phyloP scores from a whole-genome alignment of 176 grass and related monocot genomes.

The Rhipidocladum racemiflorum region DNA sequence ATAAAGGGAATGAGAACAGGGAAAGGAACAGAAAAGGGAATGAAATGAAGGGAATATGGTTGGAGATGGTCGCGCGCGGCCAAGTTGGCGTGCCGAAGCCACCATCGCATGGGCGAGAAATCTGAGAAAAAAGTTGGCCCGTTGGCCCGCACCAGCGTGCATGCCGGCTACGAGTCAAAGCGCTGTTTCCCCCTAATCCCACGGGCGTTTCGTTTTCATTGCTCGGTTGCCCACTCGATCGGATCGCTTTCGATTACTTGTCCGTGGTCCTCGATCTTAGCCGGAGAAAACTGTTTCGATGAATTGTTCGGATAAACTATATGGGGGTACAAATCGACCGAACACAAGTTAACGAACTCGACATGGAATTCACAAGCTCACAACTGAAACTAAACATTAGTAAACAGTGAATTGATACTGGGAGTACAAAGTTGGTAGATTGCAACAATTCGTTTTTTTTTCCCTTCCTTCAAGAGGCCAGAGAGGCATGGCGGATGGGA shows the following conservation, averaged over 20 bases:
- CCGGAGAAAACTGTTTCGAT: neutral
- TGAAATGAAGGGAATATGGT: no score
- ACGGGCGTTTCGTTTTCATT: conserved; percentile 30
- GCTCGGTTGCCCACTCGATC: neutral
- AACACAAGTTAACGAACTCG: no score
- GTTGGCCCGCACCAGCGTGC: neutral
- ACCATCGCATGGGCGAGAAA: neutral
- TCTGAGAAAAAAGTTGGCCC: neutral
- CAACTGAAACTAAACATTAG: neutral
- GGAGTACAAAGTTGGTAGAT: neutral
- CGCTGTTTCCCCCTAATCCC: conserved; percentile 30
- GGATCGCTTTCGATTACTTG: neutral
- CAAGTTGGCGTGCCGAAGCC: conserved; percentile 21
- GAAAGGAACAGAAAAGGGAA: no score
- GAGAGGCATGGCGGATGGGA: neutral
- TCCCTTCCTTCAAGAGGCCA: no score
- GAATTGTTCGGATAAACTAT: neutral
- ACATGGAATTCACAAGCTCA: neutral
- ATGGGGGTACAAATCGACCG: no score
- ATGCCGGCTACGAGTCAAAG: conserved; percentile 6
- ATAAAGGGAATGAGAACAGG: no score
- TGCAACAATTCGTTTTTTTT: neutral
- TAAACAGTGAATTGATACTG: neutral
- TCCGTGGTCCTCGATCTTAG: neutral
- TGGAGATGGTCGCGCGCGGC: neutral